Base-by-base conservation (phyloP, 164 flowering plant species). In the Buxus sempervirens region DNA sequence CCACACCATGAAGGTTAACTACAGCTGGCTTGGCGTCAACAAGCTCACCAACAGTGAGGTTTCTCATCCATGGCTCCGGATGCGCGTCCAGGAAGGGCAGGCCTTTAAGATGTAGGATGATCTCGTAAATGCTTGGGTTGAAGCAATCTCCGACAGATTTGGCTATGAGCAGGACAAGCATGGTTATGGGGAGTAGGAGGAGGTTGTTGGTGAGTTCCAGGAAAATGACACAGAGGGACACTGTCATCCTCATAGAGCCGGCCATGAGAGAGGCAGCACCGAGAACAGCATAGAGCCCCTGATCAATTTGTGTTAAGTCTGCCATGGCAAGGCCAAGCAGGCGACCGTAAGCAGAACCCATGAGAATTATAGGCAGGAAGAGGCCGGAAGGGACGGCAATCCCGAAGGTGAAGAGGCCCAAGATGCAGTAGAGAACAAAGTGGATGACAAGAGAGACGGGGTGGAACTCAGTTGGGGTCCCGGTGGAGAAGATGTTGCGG, bases 191-290 rank as follows among this genome's bases (percentile, higher is more conserved):
- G 1, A 95, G 96, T 56, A 95, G 70, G 58, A 83, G 82, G 10
- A 95, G 96, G 65, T 91, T 90, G 85, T 91, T 91, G 62, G 96
- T 95, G 66, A 95, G 96, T 68, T 95, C 98, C 16, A 95, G 91
- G 77, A 95, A 86, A 62, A 95, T 95, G 53, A 95, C 96, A 70
- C 98, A 91, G 4, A 95, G 85, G 0, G 98, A 95, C 58, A 95
- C 97, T 0, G 98, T 95, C 97, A 90, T 95, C 56, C 98, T 82
- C 98, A 95, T 95, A 13, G 98, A 88, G 8, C 98, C 98, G 28
- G 92, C 86, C 90, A 95, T 85, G 63, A 95, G 87, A 0, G 98
- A 86, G 20, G 98, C 98, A 57, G 98, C 93, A 18, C 98, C 98
- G 1, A 95, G 92, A 18, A 95, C 89, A 4, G 98, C 93, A 59